Conservation (phyloP, 305 asterid species). For the Fraxinus sp. region DNA sequence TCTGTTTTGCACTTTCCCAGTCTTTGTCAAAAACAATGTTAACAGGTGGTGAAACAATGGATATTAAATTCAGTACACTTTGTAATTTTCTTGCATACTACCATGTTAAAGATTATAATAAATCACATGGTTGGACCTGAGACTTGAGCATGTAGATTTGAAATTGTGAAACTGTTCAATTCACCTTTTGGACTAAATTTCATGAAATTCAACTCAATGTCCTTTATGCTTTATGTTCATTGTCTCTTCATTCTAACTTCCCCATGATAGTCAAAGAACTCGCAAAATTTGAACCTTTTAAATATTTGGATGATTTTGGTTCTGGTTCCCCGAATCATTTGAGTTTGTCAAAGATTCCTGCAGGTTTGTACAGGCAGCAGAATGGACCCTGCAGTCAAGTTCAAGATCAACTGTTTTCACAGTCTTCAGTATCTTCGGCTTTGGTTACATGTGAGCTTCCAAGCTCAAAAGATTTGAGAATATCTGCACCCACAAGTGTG, state of each 20-base stretch:
- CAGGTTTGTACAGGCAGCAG: constrained; percentile 50
- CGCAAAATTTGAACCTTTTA: constrained; percentile 12
- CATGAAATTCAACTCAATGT: constrained; percentile 9
- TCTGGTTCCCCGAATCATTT: constrained; percentile 23
- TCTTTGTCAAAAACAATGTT: constrained; percentile 13
- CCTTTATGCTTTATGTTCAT: background rate
- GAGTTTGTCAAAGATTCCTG: constrained; percentile 46
- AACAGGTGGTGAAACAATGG: constrained; percentile 3
- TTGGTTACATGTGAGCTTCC: constrained; percentile 34
- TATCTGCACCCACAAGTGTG: constrained; percentile 36
- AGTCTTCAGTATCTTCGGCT: constrained; percentile 43
- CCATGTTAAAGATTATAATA: constrained; percentile 1
- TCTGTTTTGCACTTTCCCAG: constrained; percentile 11
- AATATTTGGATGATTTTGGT: constrained; percentile 9
- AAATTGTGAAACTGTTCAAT: constrained; percentile 5
- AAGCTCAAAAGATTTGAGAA: constrained; percentile 24
- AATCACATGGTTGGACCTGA: constrained; percentile 5
- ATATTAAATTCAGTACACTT: background rate
- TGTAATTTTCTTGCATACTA: background rate
- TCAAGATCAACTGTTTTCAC: constrained; percentile 54
- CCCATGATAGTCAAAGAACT: background rate
- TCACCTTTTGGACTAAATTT: constrained; percentile 4
- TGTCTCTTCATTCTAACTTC: background rate
- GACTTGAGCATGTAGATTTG: constrained; percentile 9
- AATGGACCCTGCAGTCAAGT: constrained; percentile 37